Percentiles rank a stretch among this genome's conserved stretches.
Evolutionary conservation across 345 rosid genomes (phyloP).

Genomic region (Linum trigynum): DNA sequence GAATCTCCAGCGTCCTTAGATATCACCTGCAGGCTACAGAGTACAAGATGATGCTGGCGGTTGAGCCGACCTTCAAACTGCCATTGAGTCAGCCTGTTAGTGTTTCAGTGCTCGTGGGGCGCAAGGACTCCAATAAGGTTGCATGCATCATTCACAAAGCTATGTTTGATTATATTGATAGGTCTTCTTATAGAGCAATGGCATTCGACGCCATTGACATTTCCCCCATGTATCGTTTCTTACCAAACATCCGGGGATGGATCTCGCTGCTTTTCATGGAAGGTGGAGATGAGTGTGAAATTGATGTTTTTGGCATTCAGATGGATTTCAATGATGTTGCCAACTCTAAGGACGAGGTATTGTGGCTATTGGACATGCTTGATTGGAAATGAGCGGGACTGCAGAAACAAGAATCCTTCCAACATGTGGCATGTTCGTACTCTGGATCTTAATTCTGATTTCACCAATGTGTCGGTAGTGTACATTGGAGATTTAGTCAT

Average conservation of each 20-base stretch:
- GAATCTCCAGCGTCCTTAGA: conserved; percentile 38
- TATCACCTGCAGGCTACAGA: conserved; percentile 41
- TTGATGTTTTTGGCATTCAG: conserved; percentile 76
- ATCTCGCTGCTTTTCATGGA: conserved; percentile 73
- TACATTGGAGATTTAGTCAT: too few relatives aligned
- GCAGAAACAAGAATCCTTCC: too few relatives aligned
- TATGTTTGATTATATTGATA: conserved; percentile 63
- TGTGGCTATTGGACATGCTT: conserved; percentile 89
- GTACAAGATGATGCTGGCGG: conserved; percentile 69
- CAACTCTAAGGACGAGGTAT: conserved; percentile 67
- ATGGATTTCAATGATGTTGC: conserved; percentile 84
- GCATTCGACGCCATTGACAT: conserved; percentile 79
- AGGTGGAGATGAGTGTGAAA: conserved; percentile 41
- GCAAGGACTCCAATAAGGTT: conserved; percentile 61
- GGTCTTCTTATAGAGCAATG: conserved; percentile 51
- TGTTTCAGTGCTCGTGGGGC: conserved; percentile 61
- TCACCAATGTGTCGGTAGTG: too few relatives aligned
- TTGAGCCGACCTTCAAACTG: conserved; percentile 57
- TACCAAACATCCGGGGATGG: conserved; percentile 75
- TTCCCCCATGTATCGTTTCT: conserved; percentile 71
- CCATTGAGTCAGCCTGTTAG: conserved; percentile 46
- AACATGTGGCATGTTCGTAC: too few relatives aligned
- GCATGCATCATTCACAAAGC: conserved; percentile 65
- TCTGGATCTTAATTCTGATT: too few relatives aligned
- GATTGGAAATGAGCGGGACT: conserved; percentile 70